Base-by-base conservation (phyloP, 768 basidiomycete genomes). In the Mycena albidolilacea region DNA sequence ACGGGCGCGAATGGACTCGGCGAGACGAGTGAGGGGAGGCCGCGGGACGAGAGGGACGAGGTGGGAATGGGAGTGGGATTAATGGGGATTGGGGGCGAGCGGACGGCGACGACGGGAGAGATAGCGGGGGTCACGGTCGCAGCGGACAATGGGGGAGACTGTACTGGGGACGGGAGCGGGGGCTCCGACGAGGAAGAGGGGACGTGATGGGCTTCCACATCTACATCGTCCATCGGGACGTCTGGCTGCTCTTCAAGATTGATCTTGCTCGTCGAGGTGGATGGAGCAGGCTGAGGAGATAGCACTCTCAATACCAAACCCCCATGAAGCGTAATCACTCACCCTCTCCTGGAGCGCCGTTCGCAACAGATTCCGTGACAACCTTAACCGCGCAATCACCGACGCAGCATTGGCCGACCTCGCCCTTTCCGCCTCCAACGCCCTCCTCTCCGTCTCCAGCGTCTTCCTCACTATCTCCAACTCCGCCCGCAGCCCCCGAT, bases 351-450 rank as follows among this genome's bases (percentile, higher is more conserved):
- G 52, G 8, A 64, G 15, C 14, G 44, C 62, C 5, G 30, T 21
- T 23, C 58, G 14, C 63, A 73, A 46, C 0, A 2, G 19, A 57
- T 69, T 58, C 21, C 30, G 30, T 4, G 30, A 30, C 30, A 30
- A 30, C 30, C 30, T 30, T 30, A 30, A 30, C 30, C 30, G 30
- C 30, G 30, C 30, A 30, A 30, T 30, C 30, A 30, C 30, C 30
- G 30, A 30, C 30, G 30, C 30, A 30, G 30, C 30, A 30, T 30
- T 30, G 30, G 3, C 30, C 30, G 30, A 30, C 30, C 30, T 30
- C 30, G 30, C 30, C 30, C 72, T 63, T 55, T 68, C 71, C n/a
- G 37, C 61, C 71, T 57, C 48, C 57, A 73, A 21, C 6, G 55
- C 48, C 6, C 68, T 63, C 3, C 68, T 58, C 67, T 73, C 72